A percentile compares a stretch with the other conserved stretches of the same genome.
Evolutionary conservation across 2,329 filamentous ascomycete species (phyloP).

Genomic region (Teratosphaeria viscida): DNA sequence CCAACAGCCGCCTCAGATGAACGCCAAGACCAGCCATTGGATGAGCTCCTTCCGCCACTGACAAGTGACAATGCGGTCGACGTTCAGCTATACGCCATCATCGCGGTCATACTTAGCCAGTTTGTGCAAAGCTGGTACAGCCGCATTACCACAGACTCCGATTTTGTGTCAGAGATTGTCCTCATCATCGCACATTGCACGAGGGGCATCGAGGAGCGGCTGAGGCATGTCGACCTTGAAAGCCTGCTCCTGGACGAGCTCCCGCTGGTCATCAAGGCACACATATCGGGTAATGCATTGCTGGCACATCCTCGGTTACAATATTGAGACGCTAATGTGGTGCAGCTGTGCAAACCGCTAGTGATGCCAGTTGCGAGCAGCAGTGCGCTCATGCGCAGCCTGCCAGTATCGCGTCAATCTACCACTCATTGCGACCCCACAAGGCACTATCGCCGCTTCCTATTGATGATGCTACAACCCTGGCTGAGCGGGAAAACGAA

Average conservation of each 20-base stretch:
- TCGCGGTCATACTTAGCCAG: conserved; percentile 80
- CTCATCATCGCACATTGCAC: conserved; percentile 90
- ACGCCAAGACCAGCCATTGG: conserved; percentile 45
- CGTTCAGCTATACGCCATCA: conserved; percentile 81
- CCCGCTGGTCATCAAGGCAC: conserved; percentile 67
- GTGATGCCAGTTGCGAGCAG: not conserved
- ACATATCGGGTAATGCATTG: conserved; percentile 58
- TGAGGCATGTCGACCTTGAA: conserved; percentile 74
- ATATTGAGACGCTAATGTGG: conserved; percentile 10
- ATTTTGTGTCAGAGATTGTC: conserved; percentile 77
- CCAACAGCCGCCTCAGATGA: not conserved
- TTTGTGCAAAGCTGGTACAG: conserved; percentile 90
- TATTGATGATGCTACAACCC: conserved; percentile 21
- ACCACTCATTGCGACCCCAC: conserved; percentile 74
- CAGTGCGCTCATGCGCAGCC: conserved; percentile 1
- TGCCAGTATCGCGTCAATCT: conserved; percentile 36
- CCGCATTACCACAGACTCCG: conserved; percentile 82
- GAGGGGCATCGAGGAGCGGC: conserved; percentile 71
- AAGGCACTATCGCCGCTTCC: conserved; percentile 73
- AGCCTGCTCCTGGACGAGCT: conserved; percentile 78
- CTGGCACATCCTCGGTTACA: not conserved
- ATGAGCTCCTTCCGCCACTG: conserved; percentile 76
- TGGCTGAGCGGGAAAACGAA: conserved; percentile 66
- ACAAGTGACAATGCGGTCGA: conserved; percentile 93
- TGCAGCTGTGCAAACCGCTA: conserved; percentile 14